These are phyloP conservation scores for Pythium biforme DNA, from an alignment of 352 stramenopile genomes.

Conservation along the genomic window DNA sequence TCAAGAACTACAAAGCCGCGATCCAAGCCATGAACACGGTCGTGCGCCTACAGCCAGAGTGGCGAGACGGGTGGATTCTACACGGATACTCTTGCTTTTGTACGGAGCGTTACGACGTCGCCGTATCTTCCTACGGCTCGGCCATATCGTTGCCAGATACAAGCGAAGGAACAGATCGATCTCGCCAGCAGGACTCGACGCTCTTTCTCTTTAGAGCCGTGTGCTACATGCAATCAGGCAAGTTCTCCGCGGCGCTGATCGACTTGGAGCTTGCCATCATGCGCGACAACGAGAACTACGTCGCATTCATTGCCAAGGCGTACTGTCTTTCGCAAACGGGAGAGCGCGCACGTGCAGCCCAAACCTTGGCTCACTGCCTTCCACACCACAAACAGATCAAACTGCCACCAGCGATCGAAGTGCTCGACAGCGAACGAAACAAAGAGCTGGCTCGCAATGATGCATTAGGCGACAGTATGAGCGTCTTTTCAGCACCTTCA, in stretches of 20 bases:
- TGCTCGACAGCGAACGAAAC: conserved; percentile 29
- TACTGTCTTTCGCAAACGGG: conserved; percentile 30
- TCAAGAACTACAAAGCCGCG: conserved; percentile 34
- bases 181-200: conserved; percentile 25
- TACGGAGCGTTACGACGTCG: conserved; percentile 27
- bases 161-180: conserved; percentile 9
- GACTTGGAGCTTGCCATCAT: conserved; percentile 44
- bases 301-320: conserved; percentile 44
- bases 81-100: conserved; percentile 50
- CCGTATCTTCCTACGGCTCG: conserved; percentile 36
- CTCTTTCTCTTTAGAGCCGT: conserved; percentile 42
- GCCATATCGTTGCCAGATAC: conserved; percentile 32
- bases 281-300: conserved; percentile 40
- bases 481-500: background rate
- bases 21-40: conserved; percentile 30
- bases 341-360: conserved; percentile 21
- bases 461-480: background rate
- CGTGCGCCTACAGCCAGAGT: conserved; percentile 35
- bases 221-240: conserved; percentile 28
- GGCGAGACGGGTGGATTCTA: conserved; percentile 40
- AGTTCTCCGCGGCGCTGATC: conserved; percentile 24
- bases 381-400: conserved; percentile 37
- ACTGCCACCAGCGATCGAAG: conserved; percentile 25
- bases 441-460: conserved; percentile 20
- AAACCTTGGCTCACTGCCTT: conserved; percentile 34